Evolutionary conservation across 2,329 filamentous ascomycete species (phyloP).

Genomic region (Dactylellina parvicollis): DNA sequence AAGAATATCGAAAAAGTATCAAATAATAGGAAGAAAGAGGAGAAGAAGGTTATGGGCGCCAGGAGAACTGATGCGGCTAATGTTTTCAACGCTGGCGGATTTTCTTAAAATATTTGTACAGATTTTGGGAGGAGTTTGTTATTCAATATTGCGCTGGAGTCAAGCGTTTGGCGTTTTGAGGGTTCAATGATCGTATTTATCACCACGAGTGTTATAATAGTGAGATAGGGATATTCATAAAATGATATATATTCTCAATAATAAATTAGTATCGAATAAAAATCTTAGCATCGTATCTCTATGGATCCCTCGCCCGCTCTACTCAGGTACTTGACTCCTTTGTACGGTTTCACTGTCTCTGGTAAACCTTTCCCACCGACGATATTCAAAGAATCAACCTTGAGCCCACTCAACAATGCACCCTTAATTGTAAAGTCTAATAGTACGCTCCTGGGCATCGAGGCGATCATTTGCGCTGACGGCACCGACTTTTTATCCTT

Average conservation of each 20-base stretch:
- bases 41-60: conserved; percentile 71
- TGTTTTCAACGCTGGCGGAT: conserved; percentile 47
- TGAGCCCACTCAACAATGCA: conserved; percentile 74
- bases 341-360: conserved; percentile 91
- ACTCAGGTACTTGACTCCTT: conserved; percentile 97
- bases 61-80: conserved; percentile 65
- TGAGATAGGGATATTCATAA: too few relatives aligned
- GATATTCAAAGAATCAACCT: conserved; percentile 74
- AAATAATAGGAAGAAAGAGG: conserved; percentile 62
- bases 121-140: too few relatives aligned
- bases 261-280: neutral
- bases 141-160: neutral
- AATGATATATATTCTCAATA: neutral
- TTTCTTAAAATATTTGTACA: conserved; percentile 17
- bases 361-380: conserved; percentile 84
- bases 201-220: too few relatives aligned
- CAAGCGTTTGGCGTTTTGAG: conserved; percentile 24
- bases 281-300: conserved; percentile 63
- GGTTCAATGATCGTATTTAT: too few relatives aligned
- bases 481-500: conserved; percentile 55
- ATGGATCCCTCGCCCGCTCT: conserved; percentile 59
- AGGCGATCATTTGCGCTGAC: conserved; percentile 74
- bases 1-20: conserved; percentile 56
- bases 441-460: conserved; percentile 82
- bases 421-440: conserved; percentile 77